Evolutionary conservation across 176 grass and related monocot species (phyloP).

Genomic region (Metroxylon sagu): DNA sequence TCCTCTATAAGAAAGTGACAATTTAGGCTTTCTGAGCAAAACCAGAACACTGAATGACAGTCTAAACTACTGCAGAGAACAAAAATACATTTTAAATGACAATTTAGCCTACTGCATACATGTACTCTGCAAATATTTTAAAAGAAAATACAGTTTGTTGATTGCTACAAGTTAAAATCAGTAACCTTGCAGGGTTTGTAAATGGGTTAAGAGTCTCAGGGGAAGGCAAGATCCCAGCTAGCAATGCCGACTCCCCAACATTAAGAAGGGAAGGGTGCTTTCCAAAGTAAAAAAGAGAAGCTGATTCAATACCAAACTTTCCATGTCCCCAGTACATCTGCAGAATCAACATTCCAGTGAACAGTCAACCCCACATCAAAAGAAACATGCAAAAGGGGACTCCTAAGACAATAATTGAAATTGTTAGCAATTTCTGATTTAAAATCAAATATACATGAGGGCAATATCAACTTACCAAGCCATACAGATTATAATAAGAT

Average conservation of each 20-base stretch:
- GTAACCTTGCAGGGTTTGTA: neutral
- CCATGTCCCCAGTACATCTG: conserved; percentile 14
- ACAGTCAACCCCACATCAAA: neutral
- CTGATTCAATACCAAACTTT: conserved; percentile 5
- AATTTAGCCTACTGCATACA: too few relatives aligned
- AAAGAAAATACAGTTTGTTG: too few relatives aligned
- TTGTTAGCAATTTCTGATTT: too few relatives aligned
- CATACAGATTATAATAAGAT: too few relatives aligned
- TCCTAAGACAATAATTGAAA: neutral
- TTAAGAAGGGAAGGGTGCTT: conserved; percentile 2
- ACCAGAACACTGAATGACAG: too few relatives aligned
- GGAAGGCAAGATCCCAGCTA: conserved; percentile 12
- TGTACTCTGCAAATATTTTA: too few relatives aligned
- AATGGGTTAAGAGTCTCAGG: conserved; percentile 12
- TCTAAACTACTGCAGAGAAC: too few relatives aligned
- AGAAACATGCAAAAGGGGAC: neutral
- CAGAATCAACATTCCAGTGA: neutral
- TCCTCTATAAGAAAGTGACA: conserved; percentile 1
- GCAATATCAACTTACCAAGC: too few relatives aligned
- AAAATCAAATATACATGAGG: too few relatives aligned
- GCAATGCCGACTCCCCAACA: conserved; percentile 6
- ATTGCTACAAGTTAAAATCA: neutral
- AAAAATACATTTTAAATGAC: too few relatives aligned
- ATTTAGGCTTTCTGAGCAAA: too few relatives aligned
- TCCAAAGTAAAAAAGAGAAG: conserved; percentile 7